Percentiles rank a stretch among this genome's conserved stretches.
Evolutionary conservation across 2,329 filamentous ascomycete species (phyloP).

Genomic region (Colletotrichum aenigma): DNA sequence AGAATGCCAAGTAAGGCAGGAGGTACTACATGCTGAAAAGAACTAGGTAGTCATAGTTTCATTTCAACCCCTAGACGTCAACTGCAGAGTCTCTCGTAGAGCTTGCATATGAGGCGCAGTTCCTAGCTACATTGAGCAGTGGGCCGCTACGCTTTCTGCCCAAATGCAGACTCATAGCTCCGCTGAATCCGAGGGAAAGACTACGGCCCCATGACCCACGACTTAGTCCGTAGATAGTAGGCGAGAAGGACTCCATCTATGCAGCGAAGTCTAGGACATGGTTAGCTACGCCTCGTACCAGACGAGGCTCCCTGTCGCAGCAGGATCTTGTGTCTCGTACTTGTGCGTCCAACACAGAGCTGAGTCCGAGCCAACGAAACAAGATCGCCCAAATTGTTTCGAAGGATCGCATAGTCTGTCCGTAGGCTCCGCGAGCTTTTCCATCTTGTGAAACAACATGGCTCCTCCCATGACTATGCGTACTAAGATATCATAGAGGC

Average conservation of each 20-base stretch:
- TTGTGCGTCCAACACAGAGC: rapidly evolving
- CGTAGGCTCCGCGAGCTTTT: not conserved
- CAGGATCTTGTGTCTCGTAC: not conserved
- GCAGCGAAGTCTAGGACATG: not conserved
- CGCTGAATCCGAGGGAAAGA: not conserved
- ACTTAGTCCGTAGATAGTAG: not conserved
- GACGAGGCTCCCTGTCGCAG: not conserved
- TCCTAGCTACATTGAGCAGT: not conserved
- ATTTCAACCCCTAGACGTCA: not conserved
- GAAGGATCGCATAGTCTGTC: not conserved
- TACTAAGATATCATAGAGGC: not conserved
- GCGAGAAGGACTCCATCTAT: not conserved
- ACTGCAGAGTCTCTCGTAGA: not conserved
- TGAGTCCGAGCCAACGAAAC: not conserved
- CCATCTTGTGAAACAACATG: not conserved
- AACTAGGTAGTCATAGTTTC: not conserved
- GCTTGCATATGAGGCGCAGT: not conserved
- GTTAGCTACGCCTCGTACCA: not conserved
- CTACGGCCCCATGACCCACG: not conserved
- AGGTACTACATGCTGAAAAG: rapidly evolving
- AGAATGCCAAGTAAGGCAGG: not conserved
- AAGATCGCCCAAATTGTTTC: not conserved
- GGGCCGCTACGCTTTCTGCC: not conserved
- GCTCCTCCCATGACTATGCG: not conserved
- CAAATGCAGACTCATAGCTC: not conserved